Evolutionary conservation across 2,329 filamentous ascomycete genomes (phyloP).

Genomic region (Colletotrichum sp.): DNA sequence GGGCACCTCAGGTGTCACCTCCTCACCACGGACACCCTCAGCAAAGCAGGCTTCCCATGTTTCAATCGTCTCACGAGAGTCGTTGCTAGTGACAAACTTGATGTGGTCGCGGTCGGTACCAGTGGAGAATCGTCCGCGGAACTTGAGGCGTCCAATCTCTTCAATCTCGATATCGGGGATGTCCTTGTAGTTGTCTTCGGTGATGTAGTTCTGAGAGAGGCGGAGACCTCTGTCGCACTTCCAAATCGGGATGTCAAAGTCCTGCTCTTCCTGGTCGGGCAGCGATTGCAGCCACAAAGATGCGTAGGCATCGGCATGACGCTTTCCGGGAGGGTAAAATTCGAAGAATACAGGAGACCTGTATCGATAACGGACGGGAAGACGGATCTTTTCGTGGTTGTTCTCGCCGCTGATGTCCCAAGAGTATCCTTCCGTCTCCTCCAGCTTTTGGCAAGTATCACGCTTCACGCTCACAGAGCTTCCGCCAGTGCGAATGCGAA

Average conservation of each 20-base stretch:
- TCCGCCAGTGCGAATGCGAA: constrained; percentile 84
- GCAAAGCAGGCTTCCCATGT: constrained; percentile 91
- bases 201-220: constrained; percentile 91
- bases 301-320: constrained; percentile 76
- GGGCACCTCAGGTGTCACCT: constrained; percentile 77
- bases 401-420: constrained; percentile 54
- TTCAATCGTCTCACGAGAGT: constrained; percentile 91
- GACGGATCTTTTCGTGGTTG: constrained; percentile 58
- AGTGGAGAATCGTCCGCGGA: constrained; percentile 83
- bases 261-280: constrained; percentile 76
- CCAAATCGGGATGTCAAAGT: constrained; percentile 92
- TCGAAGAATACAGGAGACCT: constrained; percentile 90
- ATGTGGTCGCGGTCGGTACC: constrained; percentile 89
- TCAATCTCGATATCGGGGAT: constrained; percentile 79
- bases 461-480: constrained; percentile 75
- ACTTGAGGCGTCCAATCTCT: constrained; percentile 81
- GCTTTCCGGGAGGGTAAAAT: constrained; percentile 73
- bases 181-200: constrained; percentile 72
- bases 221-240: constrained; percentile 76
- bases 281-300: constrained; percentile 87
- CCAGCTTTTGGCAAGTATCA: constrained; percentile 62
- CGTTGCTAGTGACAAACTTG: constrained; percentile 83
- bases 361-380: constrained; percentile 91
- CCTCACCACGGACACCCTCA: constrained; percentile 79
- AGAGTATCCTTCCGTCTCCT: constrained; percentile 57